These are phyloP conservation scores for Pulveroboletus frians DNA, from an alignment of 768 basidiomycete species.

Conservation along the genomic window DNA sequence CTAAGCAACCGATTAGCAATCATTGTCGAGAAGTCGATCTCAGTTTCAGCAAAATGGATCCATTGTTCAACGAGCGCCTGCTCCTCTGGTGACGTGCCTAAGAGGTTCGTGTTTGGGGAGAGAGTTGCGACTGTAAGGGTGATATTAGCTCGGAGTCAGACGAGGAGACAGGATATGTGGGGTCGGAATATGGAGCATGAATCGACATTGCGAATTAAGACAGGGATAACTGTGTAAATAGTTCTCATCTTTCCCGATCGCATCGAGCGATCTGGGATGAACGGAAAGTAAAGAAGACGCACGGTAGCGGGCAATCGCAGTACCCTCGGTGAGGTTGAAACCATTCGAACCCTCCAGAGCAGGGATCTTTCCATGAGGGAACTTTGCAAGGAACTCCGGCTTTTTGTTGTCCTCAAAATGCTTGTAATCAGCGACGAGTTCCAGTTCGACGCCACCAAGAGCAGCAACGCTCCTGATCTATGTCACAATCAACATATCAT, in stretches of 20 bases:
- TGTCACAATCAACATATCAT: slow-evolving; percentile 1
- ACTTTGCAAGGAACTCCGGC: slow-evolving; percentile 68
- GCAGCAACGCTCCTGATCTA: slow-evolving; percentile 57
- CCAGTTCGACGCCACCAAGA: slow-evolving; percentile 52
- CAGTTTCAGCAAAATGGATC: slow-evolving; percentile 67
- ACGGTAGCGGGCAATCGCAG: slow-evolving; percentile 86
- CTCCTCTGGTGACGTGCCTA: slow-evolving; percentile 61
- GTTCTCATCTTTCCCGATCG: slow-evolving; percentile 24
- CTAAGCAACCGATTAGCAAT: slow-evolving; percentile 40
- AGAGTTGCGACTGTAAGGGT: slow-evolving; percentile 60
- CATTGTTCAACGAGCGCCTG: slow-evolving; percentile 82
- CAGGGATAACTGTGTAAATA: slow-evolving; percentile 60
- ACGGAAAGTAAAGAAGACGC: slow-evolving; percentile 37
- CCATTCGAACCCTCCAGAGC: slow-evolving; percentile 74
- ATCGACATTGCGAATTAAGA: slow-evolving; percentile 61
- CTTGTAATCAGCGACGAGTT: slow-evolving; percentile 48
- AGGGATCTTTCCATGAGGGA: slow-evolving; percentile 81
- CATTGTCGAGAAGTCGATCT: slow-evolving; percentile 42
- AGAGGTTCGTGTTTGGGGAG: slow-evolving; percentile 72
- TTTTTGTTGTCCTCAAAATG: slow-evolving; percentile 65
- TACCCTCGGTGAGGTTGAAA: slow-evolving; percentile 70
- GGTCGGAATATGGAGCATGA: slow-evolving; percentile 20
- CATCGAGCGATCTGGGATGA: slow-evolving; percentile 9
- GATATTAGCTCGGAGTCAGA: slow-evolving; percentile 14
- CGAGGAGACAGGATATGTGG: not conserved